Percentiles rank a stretch among this genome's conserved stretches.
phyloP scores from a whole-genome alignment of 2,329 filamentous ascomycete species.

The Ophiostoma montium region DNA sequence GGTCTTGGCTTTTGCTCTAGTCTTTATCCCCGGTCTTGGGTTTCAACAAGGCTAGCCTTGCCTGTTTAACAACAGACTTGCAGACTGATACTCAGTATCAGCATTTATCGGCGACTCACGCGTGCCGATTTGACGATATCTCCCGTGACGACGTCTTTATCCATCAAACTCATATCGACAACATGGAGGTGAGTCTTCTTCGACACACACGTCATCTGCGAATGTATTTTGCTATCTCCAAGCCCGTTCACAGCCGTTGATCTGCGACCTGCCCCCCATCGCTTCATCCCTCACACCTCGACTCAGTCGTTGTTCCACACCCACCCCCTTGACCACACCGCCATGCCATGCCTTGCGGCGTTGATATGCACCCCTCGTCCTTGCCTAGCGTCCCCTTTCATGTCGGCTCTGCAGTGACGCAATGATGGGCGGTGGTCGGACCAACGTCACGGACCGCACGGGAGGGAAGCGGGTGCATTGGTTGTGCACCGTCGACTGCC shows the following conservation, averaged over 20 bases:
- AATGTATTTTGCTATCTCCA: too few species aligned
- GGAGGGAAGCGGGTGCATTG: not conserved
- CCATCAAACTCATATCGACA: too few species aligned
- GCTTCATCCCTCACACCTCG: not conserved
- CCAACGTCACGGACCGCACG: slow-evolving; percentile 4
- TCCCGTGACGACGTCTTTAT: too few species aligned
- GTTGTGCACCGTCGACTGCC: not conserved
- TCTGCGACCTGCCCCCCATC: not conserved
- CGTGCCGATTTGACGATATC: too few species aligned
- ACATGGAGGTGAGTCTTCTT: too few species aligned
- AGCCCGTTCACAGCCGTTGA: too few species aligned
- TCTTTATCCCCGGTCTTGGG: not conserved
- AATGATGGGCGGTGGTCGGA: not conserved
- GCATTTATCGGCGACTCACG: too few species aligned
- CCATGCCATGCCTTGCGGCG: not conserved
- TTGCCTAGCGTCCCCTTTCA: too few species aligned
- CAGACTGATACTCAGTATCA: not conserved
- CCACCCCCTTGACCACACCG: slow-evolving; percentile 4
- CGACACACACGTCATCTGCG: too few species aligned
- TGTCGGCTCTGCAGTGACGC: too few species aligned
- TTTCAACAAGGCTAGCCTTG: not conserved
- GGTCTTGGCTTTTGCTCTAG: too few species aligned
- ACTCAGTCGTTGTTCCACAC: not conserved
- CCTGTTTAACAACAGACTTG: not conserved
- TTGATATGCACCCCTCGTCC: not conserved